phyloP scores from a whole-genome alignment of 179 eudicot genomes.

The Nepenthes alata region DNA sequence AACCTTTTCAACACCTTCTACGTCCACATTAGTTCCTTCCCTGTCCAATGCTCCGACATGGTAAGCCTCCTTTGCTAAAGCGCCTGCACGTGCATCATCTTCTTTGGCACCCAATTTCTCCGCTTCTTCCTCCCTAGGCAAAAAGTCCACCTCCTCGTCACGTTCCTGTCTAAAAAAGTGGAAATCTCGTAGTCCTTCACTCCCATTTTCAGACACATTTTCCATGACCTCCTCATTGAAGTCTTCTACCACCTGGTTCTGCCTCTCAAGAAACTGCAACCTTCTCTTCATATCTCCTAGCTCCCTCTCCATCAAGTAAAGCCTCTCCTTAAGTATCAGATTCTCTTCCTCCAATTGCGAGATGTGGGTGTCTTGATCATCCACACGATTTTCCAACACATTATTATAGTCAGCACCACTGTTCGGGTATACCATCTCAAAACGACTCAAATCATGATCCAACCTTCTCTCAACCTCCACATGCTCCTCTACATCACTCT shows the following conservation, averaged over 20 bases:
- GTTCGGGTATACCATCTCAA: slow-evolving; percentile 82
- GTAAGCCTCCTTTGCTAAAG: background rate
- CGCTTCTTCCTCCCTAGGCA: slow-evolving; percentile 21
- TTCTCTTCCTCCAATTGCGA: slow-evolving; percentile 90
- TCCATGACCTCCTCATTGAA: slow-evolving; percentile 63
- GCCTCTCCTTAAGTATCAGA: slow-evolving; percentile 66
- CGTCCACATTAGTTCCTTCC: too few species aligned
- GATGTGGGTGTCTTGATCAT: slow-evolving; percentile 90
- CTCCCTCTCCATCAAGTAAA: slow-evolving; percentile 91
- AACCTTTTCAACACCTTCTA: too few species aligned
- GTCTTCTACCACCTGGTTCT: slow-evolving; percentile 39
- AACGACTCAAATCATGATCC: slow-evolving; percentile 89
- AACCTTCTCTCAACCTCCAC: slow-evolving; percentile 94
- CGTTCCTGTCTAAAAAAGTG: slow-evolving; percentile 22
- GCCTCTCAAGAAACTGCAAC: slow-evolving; percentile 63
- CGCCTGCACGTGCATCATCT: background rate
- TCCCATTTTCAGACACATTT: slow-evolving; percentile 64
- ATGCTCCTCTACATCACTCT: slow-evolving; percentile 97
- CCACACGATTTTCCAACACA: slow-evolving; percentile 72
- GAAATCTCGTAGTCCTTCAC: slow-evolving; percentile 37
- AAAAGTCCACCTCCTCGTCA: slow-evolving; percentile 43
- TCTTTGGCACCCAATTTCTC: background rate
- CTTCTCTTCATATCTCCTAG: slow-evolving; percentile 71
- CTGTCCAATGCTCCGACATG: too few species aligned
- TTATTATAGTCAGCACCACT: slow-evolving; percentile 42